These are phyloP conservation scores for Sarocladiaceae sp. DNA, from an alignment of 2,329 filamentous ascomycete genomes.

Conservation along the genomic window DNA sequence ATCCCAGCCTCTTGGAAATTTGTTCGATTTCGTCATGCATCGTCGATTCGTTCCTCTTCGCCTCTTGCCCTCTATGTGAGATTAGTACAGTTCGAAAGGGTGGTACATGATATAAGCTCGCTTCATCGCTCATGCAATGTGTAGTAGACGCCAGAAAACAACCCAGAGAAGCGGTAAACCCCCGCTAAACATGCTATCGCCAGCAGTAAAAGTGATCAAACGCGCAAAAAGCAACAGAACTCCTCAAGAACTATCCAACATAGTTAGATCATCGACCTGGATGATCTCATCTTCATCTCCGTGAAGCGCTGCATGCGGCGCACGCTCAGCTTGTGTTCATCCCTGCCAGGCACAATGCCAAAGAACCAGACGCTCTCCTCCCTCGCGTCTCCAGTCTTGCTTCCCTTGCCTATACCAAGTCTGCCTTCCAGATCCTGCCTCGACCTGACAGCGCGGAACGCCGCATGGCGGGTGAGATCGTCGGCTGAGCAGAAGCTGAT, in stretches of 20 bases:
- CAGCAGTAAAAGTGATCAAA: background rate
- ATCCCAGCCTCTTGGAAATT: no score
- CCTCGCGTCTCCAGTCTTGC: slow-evolving; percentile 28
- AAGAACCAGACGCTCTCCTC: slow-evolving; percentile 49
- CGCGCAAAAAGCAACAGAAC: background rate
- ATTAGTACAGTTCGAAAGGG: background rate
- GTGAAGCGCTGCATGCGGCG: slow-evolving; percentile 39
- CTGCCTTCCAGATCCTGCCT: slow-evolving; percentile 63
- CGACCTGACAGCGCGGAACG: slow-evolving; percentile 63
- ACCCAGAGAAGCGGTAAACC: background rate
- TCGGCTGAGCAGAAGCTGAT: slow-evolving; percentile 71
- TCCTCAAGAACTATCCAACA: background rate
- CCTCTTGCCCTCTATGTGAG: background rate
- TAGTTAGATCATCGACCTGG: slow-evolving; percentile 17
- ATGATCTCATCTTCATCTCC: slow-evolving; percentile 23
- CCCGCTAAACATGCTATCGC: no score
- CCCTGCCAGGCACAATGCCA: slow-evolving; percentile 32
- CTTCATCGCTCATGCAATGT: slow-evolving; percentile 1
- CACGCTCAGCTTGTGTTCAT: slow-evolving; percentile 37
- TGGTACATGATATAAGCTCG: background rate
- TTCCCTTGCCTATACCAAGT: slow-evolving; percentile 48
- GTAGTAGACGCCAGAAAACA: background rate
- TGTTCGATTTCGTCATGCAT: no score
- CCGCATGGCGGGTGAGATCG: slow-evolving; percentile 63
- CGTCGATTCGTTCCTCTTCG: no score